Conservation (phyloP, 2,329 filamentous ascomycete genomes). For the Epichloe elymi region DNA sequence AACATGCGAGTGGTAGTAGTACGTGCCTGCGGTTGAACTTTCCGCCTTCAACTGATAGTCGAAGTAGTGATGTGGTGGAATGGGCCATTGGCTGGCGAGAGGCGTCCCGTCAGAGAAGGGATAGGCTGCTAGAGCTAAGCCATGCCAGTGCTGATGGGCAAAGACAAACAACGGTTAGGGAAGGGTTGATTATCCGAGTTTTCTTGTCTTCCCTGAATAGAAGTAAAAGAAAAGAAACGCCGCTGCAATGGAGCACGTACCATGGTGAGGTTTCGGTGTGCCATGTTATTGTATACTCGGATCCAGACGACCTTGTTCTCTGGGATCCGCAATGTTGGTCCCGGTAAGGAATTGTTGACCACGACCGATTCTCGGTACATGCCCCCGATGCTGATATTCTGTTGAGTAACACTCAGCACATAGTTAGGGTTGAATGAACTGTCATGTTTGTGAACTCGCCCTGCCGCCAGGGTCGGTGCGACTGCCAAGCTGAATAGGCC, state of each 20-base stretch:
- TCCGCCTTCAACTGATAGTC: slow-evolving; percentile 50
- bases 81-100: slow-evolving; percentile 50
- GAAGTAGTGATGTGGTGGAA: slow-evolving; percentile 47
- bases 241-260: slow-evolving; percentile 18
- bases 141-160: slow-evolving; percentile 49
- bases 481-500: not conserved
- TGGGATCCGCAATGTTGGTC: slow-evolving; percentile 32
- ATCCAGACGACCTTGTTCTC: slow-evolving; percentile 39
- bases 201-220: not conserved
- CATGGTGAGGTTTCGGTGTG: slow-evolving; percentile 41
- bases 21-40: slow-evolving; percentile 43
- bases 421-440: slow-evolving; percentile 26
- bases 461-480: not conserved
- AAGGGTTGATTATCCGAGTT: not conserved
- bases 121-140: slow-evolving; percentile 40
- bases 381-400: slow-evolving; percentile 18
- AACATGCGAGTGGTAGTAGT: slow-evolving; percentile 57
- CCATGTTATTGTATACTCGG: slow-evolving; percentile 45
- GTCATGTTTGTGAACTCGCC: slow-evolving; percentile 12
- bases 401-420: slow-evolving; percentile 30
- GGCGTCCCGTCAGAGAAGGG: slow-evolving; percentile 54
- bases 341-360: slow-evolving; percentile 40
- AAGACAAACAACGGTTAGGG: too few relatives aligned
- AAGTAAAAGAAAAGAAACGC: too few relatives aligned
- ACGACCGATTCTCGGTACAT: slow-evolving; percentile 14